Conservation (phyloP, 1,284 basidiomycete genomes). For the Melanopsichium pennsylvanicum region DNA sequence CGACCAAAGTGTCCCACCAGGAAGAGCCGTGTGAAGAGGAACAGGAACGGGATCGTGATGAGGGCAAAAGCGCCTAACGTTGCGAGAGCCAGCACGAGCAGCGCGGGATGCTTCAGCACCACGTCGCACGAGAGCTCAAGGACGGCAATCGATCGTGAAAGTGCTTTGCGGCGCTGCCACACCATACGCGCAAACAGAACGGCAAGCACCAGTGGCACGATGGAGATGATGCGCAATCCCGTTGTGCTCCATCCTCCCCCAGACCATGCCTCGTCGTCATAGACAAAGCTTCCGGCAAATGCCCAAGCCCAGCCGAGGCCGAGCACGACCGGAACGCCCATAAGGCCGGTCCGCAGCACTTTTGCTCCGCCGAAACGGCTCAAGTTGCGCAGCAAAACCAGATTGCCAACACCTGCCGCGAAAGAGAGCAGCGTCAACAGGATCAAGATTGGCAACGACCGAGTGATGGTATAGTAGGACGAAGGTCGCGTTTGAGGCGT, state of each 20-base stretch:
- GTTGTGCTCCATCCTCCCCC: slow-evolving; percentile 80
- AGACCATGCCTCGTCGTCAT: slow-evolving; percentile 74
- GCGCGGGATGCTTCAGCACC: slow-evolving; percentile 79
- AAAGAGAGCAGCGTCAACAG: slow-evolving; percentile 80
- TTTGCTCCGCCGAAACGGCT: slow-evolving; percentile 44
- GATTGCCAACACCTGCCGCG: slow-evolving; percentile 76
- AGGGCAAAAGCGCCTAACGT: slow-evolving; percentile 78
- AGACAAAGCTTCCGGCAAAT: slow-evolving; percentile 87
- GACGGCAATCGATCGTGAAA: slow-evolving; percentile 74
- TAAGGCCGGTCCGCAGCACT: slow-evolving; percentile 45
- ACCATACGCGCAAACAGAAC: slow-evolving; percentile 77
- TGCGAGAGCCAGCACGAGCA: slow-evolving; percentile 80
- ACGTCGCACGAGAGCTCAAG: slow-evolving; percentile 82
- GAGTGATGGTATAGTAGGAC: slow-evolving; percentile 71
- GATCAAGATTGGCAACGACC: slow-evolving; percentile 82
- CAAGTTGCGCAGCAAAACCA: slow-evolving; percentile 49
- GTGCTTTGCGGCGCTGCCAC: slow-evolving; percentile 72
- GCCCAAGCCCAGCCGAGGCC: slow-evolving; percentile 85
- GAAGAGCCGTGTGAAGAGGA: slow-evolving; percentile 78
- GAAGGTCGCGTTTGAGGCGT: slow-evolving; percentile 52
- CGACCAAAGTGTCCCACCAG: slow-evolving; percentile 64
- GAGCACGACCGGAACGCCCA: slow-evolving; percentile 75
- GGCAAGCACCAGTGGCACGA: slow-evolving; percentile 77
- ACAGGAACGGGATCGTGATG: slow-evolving; percentile 80
- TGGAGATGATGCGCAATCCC: slow-evolving; percentile 81